Evolutionary conservation across 208 protist species (phyloP).

Genomic region (Leishmania braziliensis): DNA sequence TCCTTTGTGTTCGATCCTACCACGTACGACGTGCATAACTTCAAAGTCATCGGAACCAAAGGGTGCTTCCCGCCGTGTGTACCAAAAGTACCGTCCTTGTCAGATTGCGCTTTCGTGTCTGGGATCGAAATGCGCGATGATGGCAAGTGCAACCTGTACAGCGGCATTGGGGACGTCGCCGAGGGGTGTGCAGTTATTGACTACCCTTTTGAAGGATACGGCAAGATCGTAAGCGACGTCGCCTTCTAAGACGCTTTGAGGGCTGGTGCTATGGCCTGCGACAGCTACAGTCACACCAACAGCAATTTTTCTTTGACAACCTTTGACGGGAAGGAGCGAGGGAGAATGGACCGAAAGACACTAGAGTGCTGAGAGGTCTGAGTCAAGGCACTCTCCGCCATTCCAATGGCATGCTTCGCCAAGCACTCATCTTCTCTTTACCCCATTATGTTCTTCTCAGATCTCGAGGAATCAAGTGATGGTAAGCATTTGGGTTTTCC

Average conservation of each 20-base stretch:
- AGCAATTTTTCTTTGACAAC: not conserved
- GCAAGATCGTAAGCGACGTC: slow-evolving; percentile 43
- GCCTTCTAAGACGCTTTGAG: slow-evolving; percentile 33
- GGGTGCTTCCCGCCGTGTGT: slow-evolving; percentile 36
- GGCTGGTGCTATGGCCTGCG: not conserved
- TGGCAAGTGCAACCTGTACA: slow-evolving; percentile 51
- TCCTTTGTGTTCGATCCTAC: slow-evolving; percentile 54
- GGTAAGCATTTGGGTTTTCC: not conserved
- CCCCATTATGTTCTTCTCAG: not conserved
- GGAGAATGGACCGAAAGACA: not conserved
- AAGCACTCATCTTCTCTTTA: not conserved
- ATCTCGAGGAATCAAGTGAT: not conserved
- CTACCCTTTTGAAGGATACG: slow-evolving; percentile 66
- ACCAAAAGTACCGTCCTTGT: slow-evolving; percentile 36
- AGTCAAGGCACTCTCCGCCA: not conserved
- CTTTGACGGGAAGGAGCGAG: not conserved
- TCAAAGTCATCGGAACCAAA: slow-evolving; percentile 59
- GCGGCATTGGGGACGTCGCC: slow-evolving; percentile 40
- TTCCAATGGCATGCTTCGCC: not conserved
- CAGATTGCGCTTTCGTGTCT: slow-evolving; percentile 53
- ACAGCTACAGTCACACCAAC: not conserved
- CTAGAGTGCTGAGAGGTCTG: not conserved
- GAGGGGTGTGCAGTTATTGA: slow-evolving; percentile 50
- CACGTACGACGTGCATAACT: slow-evolving; percentile 43
- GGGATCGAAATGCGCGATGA: slow-evolving; percentile 48